Percentiles rank a stretch among this genome's conserved stretches.
Conservation (phyloP, 169 alveolate species). For the Plasmodium reichenowi region DNA sequence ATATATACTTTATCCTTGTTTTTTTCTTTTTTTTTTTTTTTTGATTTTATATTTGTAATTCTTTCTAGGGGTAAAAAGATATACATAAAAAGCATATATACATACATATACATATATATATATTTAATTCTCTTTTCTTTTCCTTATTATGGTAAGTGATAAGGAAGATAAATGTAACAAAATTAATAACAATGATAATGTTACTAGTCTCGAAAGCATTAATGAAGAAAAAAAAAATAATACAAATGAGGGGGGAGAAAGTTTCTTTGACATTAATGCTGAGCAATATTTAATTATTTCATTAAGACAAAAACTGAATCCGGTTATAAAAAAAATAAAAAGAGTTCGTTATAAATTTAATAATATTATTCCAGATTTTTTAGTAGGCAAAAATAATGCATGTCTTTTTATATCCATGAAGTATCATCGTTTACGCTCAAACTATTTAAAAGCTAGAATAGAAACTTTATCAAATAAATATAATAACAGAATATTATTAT, state of each 20-base stretch:
- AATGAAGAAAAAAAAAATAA: constrained; percentile 9
- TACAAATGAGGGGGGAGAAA: constrained; percentile 9
- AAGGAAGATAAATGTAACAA: too few species aligned
- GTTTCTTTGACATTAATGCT: constrained; percentile 28
- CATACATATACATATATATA: too few species aligned
- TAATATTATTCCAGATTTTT: constrained; percentile 81
- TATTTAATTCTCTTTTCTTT: too few species aligned
- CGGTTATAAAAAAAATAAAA: constrained; percentile 80
- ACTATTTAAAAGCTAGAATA: constrained; percentile 79
- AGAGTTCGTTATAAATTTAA: constrained; percentile 79
- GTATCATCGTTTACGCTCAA: constrained; percentile 81
- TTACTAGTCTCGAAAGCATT: neutral
- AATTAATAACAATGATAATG: neutral
- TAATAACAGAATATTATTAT: constrained; percentile 61
- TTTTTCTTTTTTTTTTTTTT: too few species aligned
- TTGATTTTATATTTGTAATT: too few species aligned
- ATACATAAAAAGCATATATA: too few species aligned
- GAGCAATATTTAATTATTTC: constrained; percentile 80
- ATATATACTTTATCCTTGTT: too few species aligned
- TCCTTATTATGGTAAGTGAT: too few species aligned
- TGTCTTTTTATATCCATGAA: constrained; percentile 83
- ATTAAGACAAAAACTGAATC: constrained; percentile 83
- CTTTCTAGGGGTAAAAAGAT: too few species aligned
- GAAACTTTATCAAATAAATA: constrained; percentile 75
- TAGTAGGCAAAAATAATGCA: constrained; percentile 78